Base-by-base conservation (phyloP, 352 stramenopile genomes). In the Phytophthora megakarya region DNA sequence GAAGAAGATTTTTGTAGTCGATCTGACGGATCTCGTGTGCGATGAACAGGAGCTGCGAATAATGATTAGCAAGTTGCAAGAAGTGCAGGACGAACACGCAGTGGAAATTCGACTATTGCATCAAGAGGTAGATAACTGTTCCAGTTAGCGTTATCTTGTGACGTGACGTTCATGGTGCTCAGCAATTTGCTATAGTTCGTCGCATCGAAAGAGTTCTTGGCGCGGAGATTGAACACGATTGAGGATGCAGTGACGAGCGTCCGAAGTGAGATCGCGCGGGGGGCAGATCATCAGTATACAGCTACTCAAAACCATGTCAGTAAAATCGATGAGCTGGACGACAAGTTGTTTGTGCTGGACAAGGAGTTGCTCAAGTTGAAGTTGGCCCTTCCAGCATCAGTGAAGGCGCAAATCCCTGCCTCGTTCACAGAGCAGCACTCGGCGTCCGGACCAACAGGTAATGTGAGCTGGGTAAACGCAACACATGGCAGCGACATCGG, bases 291-390 rank as follows among this genome's bases (percentile, higher is more conserved):
- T 13, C 71, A 86, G 9, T 54, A 71, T 5, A 37, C 57, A 12
- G 37, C 51, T 9, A 70, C 67, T 4, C 68, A 76, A 25, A 65
- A 46, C 6, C 42, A 79, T 7, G 21, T 60, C 8, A 44, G 43
- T 2, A 72, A 76, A 18, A 38, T 84, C 3, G 48, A 67, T 1
- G 75, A 78, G 2, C 49, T 92, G 19, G 78, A 89, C 39, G 80
- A 88, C 28, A 86, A 83, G 30, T 38, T 89, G 1, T 89, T 92
- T 51, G 33, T 38, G 1, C 38, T 89, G 26, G 80, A 92, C 53
- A 92, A 89, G 55, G 80, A 89, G 39, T 33, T 89, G 16, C 80
- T 92, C 25, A 86, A 80, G 55, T 19, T 89, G 33, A 88, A 88
- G 48, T 69, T 92, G 32, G 67, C 65, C 19, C 48, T 89, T 0